Percentiles rank a stretch among this genome's conserved stretches.
Evolutionary conservation across 169 alveolate genomes (phyloP).

Genomic region (Plasmodium gonderi): DNA sequence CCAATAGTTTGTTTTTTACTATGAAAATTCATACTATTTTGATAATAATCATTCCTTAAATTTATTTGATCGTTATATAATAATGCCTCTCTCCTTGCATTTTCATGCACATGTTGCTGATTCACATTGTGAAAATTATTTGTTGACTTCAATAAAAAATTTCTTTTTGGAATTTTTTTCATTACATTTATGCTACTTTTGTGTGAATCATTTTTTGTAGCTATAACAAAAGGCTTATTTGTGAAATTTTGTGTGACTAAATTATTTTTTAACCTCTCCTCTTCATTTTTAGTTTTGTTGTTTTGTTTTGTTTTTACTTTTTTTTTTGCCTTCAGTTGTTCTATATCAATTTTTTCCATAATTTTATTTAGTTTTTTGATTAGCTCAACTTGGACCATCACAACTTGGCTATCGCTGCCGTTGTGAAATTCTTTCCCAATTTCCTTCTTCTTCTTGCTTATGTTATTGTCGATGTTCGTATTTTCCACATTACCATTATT

Average conservation of each 20-base stretch:
- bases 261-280: constrained; percentile 3
- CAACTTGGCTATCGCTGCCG: not conserved
- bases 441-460: not conserved
- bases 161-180: not conserved
- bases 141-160: not conserved
- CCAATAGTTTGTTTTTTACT: constrained; percentile 20
- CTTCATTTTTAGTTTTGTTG: not conserved
- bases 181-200: constrained; percentile 23
- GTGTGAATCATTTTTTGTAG: not conserved
- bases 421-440: not conserved
- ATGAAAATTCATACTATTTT: not conserved
- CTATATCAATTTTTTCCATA: constrained; percentile 58
- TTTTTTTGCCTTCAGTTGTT: constrained; percentile 22
- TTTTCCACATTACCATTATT: too few relatives aligned
- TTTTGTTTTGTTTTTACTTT: constrained; percentile 10
- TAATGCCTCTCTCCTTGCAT: not conserved
- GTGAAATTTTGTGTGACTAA: constrained; percentile 3
- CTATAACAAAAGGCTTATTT: not conserved
- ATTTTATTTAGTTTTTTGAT: constrained; percentile 26
- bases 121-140: not conserved
- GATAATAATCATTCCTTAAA: constrained; percentile 24
- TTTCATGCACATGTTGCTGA: not conserved
- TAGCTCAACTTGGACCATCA: constrained; percentile 15
- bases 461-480: too few relatives aligned
- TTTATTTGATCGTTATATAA: constrained; percentile 6